Base-by-base conservation (phyloP, 208 protist species). In the Phytomonas sp. region DNA sequence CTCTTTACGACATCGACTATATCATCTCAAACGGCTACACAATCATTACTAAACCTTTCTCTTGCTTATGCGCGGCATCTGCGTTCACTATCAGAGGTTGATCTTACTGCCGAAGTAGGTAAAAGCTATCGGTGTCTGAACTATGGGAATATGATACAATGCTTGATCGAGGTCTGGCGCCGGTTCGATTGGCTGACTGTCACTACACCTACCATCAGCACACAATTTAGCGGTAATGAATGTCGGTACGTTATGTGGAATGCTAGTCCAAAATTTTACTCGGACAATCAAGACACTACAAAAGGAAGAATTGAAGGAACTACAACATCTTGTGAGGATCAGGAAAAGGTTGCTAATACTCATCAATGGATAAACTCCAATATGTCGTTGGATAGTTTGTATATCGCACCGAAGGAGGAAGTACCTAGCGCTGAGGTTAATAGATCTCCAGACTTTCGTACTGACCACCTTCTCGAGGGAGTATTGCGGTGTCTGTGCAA, bases 121-220 rank as follows among this genome's bases (percentile, higher is more conserved):
- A 45, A 29, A 30, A 74, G 76, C 45, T 71, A 75, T 23, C 62
- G 75, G 3, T 70, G 67, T n/a, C 66, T 66, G 8, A 67, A 84
- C 66, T 63, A 74, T 42, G 73, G 76, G n/a, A 63, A 77, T 61
- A 86, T 91, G 71, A 26, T 86, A 42, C 76, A 82, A 72, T 85
- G 80, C 60, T 69, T 91, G 40, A 33, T 86, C 5, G 82, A 91
- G 67, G 67, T 91, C 31, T 74, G 32, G 76, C 56, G 45, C 34
- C 76, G 73, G 31, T 52, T 76, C 42, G 67, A 61, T 66, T 66
- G 64, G 10, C 29, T 63, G 34, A 34, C 60, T 14, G 66, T 63
- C 52, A 61, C 40, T 69, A 34, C 61, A 34, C 23, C 60, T 34
- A 32, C 56, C 42, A 67, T 60, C 37, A n/a, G 40, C 52, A 45